Percentiles rank a stretch among this genome's conserved stretches.
phyloP scores from a whole-genome alignment of 2,329 filamentous ascomycete species.

The Chrysosporium keratinophilum region DNA sequence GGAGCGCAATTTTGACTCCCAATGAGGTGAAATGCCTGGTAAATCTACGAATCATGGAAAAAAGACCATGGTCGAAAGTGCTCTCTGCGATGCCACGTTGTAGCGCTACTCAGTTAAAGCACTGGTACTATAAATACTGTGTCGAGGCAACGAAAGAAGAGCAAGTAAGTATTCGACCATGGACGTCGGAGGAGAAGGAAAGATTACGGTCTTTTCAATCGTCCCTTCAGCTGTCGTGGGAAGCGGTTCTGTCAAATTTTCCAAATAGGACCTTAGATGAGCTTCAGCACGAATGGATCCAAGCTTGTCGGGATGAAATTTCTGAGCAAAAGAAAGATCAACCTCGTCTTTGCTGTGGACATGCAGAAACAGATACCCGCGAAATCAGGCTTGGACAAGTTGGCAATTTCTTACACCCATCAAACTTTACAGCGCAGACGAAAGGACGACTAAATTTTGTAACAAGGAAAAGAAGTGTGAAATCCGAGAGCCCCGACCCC shows the following conservation, averaged over 20 bases:
- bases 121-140: constrained; percentile 15
- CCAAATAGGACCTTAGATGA: constrained; percentile 8
- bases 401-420: not conserved
- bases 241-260: constrained; percentile 13
- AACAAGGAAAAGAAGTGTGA: not conserved
- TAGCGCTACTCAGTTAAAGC: constrained; percentile 8
- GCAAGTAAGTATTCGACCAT: not conserved
- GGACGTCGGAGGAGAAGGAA: constrained; percentile 6
- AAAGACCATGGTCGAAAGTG: constrained; percentile 13
- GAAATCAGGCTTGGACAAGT: not conserved
- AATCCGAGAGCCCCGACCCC: constrained; percentile 16
- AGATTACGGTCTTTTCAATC: not conserved
- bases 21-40: constrained; percentile 13
- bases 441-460: not conserved
- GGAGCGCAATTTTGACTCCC: constrained; percentile 2
- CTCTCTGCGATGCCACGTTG: constrained; percentile 9
- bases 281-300: constrained; percentile 14
- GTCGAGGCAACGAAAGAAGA: not conserved
- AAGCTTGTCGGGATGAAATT: constrained; percentile 5
- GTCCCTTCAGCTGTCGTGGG: constrained; percentile 9
- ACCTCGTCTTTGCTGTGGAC: not conserved
- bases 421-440: not conserved
- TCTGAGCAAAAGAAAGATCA: not conserved
- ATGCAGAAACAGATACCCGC: not conserved
- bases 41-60: constrained; percentile 11